phyloP scores from a whole-genome alignment of 2,329 filamentous ascomycete genomes.

The Fusarium vanettenii region DNA sequence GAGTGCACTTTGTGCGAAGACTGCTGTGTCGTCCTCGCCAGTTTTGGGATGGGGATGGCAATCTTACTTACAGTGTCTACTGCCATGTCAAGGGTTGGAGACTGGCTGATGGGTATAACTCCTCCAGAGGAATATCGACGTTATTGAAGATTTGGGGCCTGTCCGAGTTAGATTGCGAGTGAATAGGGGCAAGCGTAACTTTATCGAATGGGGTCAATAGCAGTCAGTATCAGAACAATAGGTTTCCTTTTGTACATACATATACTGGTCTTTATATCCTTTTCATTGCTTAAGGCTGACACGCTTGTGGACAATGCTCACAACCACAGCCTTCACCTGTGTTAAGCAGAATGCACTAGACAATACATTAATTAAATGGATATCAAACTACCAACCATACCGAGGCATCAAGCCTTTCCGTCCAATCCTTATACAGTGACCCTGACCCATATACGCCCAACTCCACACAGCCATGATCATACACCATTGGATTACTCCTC shows the following conservation, averaged over 20 bases:
- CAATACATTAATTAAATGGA: slow-evolving; percentile 25
- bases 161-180: neutral
- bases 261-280: neutral
- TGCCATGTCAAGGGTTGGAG: neutral
- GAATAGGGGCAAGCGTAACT: neutral
- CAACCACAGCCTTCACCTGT: neutral
- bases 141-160: neutral
- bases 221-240: neutral
- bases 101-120: neutral
- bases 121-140: neutral
- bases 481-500: slow-evolving; percentile 39
- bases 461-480: slow-evolving; percentile 17
- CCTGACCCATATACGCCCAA: neutral
- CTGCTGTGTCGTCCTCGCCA: neutral
- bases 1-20: neutral
- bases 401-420: slow-evolving; percentile 15
- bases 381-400: slow-evolving; percentile 20
- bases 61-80: neutral
- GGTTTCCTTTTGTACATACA: neutral
- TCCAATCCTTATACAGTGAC: slow-evolving; percentile 3
- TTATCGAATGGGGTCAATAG: neutral
- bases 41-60: neutral
- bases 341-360: slow-evolving; percentile 6
- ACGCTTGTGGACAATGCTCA: neutral
- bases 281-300: neutral